Evolutionary conservation across 2,329 filamentous ascomycete species (phyloP), one percentile per base, ranked within the genome.

Genomic region (Amauroascus verrucosus): DNA sequence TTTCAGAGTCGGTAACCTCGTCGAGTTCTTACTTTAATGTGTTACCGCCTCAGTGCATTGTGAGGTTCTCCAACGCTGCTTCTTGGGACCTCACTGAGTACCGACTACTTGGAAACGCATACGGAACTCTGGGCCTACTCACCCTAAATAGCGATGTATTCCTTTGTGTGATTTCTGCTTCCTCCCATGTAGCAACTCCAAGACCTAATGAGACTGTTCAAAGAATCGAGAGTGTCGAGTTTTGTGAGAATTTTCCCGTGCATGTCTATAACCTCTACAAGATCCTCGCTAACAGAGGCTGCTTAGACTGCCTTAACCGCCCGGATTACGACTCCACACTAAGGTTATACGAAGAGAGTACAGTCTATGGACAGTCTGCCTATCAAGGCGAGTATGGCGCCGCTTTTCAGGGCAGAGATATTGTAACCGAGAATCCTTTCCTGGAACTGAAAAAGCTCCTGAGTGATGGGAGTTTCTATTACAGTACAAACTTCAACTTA

Each of bases 401-500:
- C 55, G 68, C 70, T 16, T 68, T 70, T 53, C 82, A 84, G 54
- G 78, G 83, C 54, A 79, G 81, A 61, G 88, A 96, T 41, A 74
- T 81, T 40, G 71, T 83, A 24, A 69, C 87, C 28, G 89, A 96
- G 64, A 89, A 96, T 68, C 93, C 93, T 6, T 97, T 91, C 68
- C 75, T 88, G 62, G 87, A 93, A 44, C 70, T 98, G 56, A 90
- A 91, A 69, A 97, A 95, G 75, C 79, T 98, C 35, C 75, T 98
- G 53, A 85, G 88, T 65, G 90, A 94, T 67, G 90, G 91, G 24
- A 95, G 86, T 28, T 98, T 98, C 67, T 98, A 97, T 68, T 98
- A 96, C 72, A 96, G 89, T 66, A 88, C 88, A n/a, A 89, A 97
- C 68, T 98, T 98, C 67, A 91, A 98, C 66, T 75, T 98, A 47